A percentile compares a stretch with the other conserved stretches of the same genome.
Evolutionary conservation across 2,329 filamentous ascomycete genomes (phyloP).

Genomic region (Talaromyces sp.): DNA sequence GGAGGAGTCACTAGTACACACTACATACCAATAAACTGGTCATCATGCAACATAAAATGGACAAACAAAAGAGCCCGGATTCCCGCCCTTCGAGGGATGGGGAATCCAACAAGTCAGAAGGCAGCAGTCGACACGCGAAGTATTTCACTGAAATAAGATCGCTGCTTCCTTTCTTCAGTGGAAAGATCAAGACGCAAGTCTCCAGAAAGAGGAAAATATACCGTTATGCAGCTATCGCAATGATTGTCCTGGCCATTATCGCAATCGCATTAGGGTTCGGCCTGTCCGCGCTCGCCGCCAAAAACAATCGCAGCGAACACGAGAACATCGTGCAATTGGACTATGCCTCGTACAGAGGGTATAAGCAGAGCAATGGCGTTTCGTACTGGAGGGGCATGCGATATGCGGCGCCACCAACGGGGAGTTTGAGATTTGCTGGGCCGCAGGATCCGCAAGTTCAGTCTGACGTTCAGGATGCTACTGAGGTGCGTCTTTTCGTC

Average conservation of each 20-base stretch:
- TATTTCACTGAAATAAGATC: background rate
- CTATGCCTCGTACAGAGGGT: slow-evolving; percentile 65
- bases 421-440: slow-evolving; percentile 62
- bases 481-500: slow-evolving; percentile 40
- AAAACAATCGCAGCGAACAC: background rate
- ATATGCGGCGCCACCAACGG: slow-evolving; percentile 67
- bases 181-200: background rate
- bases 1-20: background rate
- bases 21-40: background rate
- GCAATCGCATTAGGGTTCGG: background rate
- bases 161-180: background rate
- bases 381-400: slow-evolving; percentile 71
- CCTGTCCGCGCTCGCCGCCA: background rate
- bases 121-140: background rate
- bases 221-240: background rate
- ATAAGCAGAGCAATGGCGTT: slow-evolving; percentile 53
- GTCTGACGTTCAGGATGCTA: slow-evolving; percentile 50
- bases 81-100: background rate
- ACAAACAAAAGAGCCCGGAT: background rate
- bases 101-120: background rate
- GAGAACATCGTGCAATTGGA: slow-evolving; percentile 40
- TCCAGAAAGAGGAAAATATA: background rate
- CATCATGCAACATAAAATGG: background rate
- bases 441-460: slow-evolving; percentile 58
- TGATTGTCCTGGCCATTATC: slow-evolving; percentile 5